Evolutionary conservation across 352 stramenopile genomes (phyloP), one percentile per base, ranked within the genome.

Genomic region (Phytophthora colocasiae): DNA sequence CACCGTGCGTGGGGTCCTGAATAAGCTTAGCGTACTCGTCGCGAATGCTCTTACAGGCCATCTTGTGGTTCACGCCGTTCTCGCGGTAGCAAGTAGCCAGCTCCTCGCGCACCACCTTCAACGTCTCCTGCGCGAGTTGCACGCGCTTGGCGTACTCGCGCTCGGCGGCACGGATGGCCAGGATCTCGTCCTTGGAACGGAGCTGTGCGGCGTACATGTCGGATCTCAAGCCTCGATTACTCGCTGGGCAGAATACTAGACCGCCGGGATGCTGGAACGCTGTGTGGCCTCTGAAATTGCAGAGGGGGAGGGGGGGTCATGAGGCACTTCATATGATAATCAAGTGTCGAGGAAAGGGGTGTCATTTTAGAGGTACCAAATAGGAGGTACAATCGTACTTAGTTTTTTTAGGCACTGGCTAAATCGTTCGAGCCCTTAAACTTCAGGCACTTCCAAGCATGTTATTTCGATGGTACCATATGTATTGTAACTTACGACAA

Each of bases 51-150:
- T 93, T 94, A 84, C 88, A 96, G 22, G 81, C 83, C 57, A 94
- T 88, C 66, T 90, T 92, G 85, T 96, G 88, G 80, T 96, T 96
- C 47, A 96, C 84, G 59, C 88, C 88, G 72, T 94, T 80, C 71
- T 96, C 87, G 66, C 92, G 89, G 79, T 96, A 96, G 75, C 88
- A 96, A 57, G 85, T 84, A 57, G 88, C 85, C 63, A 96, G 74
- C 69, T 96, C 86, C 49, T 94, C 88, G 57, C 86, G 85, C 71
- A 96, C 86, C 44, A 94, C 70, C 82, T 94, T 96, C 62, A 96
- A 57, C 6, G 65, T 90, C 74, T 94, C 86, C 60, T 93, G 83
- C 36, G 88, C 83, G 26, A 96, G 67, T 47, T 91, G 78, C 68
- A 73, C 47, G 39, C 84, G 81, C 80, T 93, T 90, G 43, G 80